These are phyloP conservation scores for Ophiosphaerella korrae DNA, from an alignment of 2,329 filamentous ascomycete species.

Conservation along the genomic window DNA sequence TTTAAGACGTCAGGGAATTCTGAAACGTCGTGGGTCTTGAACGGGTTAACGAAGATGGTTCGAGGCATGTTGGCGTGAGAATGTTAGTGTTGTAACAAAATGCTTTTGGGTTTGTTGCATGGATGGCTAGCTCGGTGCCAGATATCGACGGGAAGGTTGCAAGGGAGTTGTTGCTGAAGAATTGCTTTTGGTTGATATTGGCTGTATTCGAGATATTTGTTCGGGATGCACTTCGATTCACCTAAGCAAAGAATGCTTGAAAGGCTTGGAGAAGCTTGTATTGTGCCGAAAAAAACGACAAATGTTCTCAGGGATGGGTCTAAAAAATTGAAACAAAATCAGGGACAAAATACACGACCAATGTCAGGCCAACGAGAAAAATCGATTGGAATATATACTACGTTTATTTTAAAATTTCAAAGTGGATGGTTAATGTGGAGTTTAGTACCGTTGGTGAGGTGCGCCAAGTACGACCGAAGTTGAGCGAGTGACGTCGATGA, in stretches of 20 bases:
- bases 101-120: slow-evolving; percentile 15
- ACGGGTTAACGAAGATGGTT: slow-evolving; percentile 53
- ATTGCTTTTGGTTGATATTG: slow-evolving; percentile 8
- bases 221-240: slow-evolving; percentile 25
- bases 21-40: slow-evolving; percentile 56
- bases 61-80: slow-evolving; percentile 41
- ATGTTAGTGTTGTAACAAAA: not conserved
- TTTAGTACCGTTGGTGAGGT: not conserved
- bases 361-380: not conserved
- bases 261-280: slow-evolving; percentile 34
- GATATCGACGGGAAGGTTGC: slow-evolving; percentile 8
- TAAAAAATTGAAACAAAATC: not conserved
- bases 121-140: slow-evolving; percentile 8
- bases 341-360: not conserved
- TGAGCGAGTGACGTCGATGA: too few species aligned
- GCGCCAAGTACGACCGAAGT: not conserved
- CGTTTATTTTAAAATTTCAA: not conserved
- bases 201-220: not conserved
- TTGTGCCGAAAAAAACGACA: slow-evolving; percentile 6
- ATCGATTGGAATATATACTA: slow-evolving; percentile 2
- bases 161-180: slow-evolving; percentile 8
- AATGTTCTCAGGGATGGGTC: not conserved
- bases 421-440: not conserved
- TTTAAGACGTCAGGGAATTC: slow-evolving; percentile 59
- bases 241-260: slow-evolving; percentile 25